Conservation (phyloP, 257 asterid species). For the Penstemon davidsonii region DNA sequence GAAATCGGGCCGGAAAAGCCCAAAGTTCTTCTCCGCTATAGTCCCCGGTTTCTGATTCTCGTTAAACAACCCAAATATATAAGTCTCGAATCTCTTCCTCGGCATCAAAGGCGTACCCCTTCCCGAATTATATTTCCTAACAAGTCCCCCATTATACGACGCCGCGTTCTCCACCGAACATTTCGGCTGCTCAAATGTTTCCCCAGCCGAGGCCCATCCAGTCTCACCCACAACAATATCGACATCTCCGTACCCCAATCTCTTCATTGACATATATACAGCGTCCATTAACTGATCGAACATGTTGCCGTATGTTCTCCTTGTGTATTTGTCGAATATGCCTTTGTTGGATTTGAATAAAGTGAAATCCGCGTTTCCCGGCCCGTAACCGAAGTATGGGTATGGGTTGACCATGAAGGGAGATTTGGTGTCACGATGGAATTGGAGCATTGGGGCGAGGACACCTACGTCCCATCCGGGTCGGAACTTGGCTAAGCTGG, state of each 20-base stretch:
- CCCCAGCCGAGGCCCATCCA: constrained; percentile 85
- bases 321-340: constrained; percentile 34
- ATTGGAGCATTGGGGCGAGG: constrained; percentile 63
- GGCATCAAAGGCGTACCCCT: constrained; percentile 89
- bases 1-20: constrained; percentile 77
- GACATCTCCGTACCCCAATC: constrained; percentile 68
- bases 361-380: constrained; percentile 44
- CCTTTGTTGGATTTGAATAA: constrained; percentile 45
- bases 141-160: constrained; percentile 65
- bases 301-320: constrained; percentile 62
- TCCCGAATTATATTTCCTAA: constrained; percentile 45
- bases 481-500: constrained; percentile 64
- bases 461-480: constrained; percentile 79
- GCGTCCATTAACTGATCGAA: constrained; percentile 80
- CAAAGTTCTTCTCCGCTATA: constrained; percentile 71
- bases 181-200: constrained; percentile 57
- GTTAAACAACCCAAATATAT: constrained; percentile 66
- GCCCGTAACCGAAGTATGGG: constrained; percentile 75
- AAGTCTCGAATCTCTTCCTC: constrained; percentile 54
- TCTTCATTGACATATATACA: constrained; percentile 61
- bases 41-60: constrained; percentile 76
- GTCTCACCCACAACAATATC: constrained; percentile 80
- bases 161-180: constrained; percentile 72
- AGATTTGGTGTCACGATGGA: constrained; percentile 56
- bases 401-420: constrained; percentile 95